These are phyloP conservation scores for Achlya hypogyna DNA, from an alignment of 352 stramenopile genomes.

Conservation along the genomic window DNA sequence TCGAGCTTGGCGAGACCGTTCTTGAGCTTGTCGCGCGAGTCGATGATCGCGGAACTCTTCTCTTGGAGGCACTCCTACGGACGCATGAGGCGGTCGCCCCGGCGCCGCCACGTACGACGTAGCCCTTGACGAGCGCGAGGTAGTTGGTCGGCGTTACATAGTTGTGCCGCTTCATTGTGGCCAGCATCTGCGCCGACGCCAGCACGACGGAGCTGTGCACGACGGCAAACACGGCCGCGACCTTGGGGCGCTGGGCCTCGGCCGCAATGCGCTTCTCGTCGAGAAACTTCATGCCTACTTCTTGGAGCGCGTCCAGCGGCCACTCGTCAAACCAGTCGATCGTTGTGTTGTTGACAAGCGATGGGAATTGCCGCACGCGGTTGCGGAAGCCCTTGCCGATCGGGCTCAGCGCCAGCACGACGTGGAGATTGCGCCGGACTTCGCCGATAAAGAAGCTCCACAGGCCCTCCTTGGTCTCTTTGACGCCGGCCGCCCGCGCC, in stretches of 20 bases:
- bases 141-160: conserved; percentile 93
- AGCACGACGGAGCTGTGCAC: conserved; percentile 84
- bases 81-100: background rate
- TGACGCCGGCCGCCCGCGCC: conserved; percentile 54
- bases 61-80: conserved; percentile 50
- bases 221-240: conserved; percentile 81
- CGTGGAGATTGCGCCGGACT: conserved; percentile 84
- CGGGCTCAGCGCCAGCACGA: conserved; percentile 89
- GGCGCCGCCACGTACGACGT: conserved; percentile 31
- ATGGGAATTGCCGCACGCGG: conserved; percentile 84
- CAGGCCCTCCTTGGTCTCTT: conserved; percentile 84
- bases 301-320: conserved; percentile 86
- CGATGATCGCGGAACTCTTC: conserved; percentile 59
- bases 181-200: conserved; percentile 72
- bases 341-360: conserved; percentile 90
- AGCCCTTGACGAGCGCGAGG: conserved; percentile 88
- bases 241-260: conserved; percentile 65
- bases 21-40: conserved; percentile 73
- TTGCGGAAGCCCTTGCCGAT: conserved; percentile 84
- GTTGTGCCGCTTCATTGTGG: conserved; percentile 88
- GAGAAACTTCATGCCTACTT: conserved; percentile 90
- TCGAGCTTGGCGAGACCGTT: conserved; percentile 77
- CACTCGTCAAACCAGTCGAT: conserved; percentile 93
- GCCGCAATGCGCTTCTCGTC: conserved; percentile 75
- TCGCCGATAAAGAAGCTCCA: conserved; percentile 92